phyloP scores from a whole-genome alignment of 352 stramenopile species.

The Blastocystis hominis region DNA sequence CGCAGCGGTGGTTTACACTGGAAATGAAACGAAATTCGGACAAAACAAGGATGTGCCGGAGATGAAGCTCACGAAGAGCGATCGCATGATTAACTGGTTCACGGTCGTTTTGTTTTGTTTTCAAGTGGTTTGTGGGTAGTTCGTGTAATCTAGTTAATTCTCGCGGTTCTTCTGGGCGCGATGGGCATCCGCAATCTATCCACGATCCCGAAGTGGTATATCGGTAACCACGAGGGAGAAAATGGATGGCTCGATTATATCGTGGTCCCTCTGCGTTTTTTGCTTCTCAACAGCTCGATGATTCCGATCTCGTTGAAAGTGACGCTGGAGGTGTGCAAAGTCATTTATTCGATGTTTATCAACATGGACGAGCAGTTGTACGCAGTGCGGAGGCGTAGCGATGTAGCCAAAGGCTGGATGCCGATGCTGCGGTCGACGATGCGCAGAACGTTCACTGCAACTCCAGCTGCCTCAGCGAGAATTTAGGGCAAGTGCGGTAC shows the following conservation, averaged over 20 bases:
- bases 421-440: constrained; percentile 57
- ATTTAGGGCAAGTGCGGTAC: constrained; percentile 79
- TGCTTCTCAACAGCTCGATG: constrained; percentile 78
- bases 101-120: constrained; percentile 71
- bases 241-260: constrained; percentile 50
- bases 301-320: constrained; percentile 82
- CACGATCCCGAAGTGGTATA: constrained; percentile 52
- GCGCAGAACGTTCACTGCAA: not conserved
- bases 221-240: not conserved
- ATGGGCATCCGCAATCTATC: constrained; percentile 23
- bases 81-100: constrained; percentile 71
- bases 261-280: constrained; percentile 68
- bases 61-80: constrained; percentile 71
- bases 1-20: constrained; percentile 76
- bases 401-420: too few relatives aligned
- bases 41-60: constrained; percentile 70
- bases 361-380: constrained; percentile 61
- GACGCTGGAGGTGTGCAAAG: constrained; percentile 64
- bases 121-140: constrained; percentile 67
- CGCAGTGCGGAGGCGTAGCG: not conserved
- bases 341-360: constrained; percentile 57
- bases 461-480: constrained; percentile 70
- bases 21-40: constrained; percentile 80
- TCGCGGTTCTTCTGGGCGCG: constrained; percentile 24
- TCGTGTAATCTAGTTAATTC: constrained; percentile 54